Conservation (phyloP, 2,329 filamentous ascomycete genomes). For the Talaromyces albobiverticillius region DNA sequence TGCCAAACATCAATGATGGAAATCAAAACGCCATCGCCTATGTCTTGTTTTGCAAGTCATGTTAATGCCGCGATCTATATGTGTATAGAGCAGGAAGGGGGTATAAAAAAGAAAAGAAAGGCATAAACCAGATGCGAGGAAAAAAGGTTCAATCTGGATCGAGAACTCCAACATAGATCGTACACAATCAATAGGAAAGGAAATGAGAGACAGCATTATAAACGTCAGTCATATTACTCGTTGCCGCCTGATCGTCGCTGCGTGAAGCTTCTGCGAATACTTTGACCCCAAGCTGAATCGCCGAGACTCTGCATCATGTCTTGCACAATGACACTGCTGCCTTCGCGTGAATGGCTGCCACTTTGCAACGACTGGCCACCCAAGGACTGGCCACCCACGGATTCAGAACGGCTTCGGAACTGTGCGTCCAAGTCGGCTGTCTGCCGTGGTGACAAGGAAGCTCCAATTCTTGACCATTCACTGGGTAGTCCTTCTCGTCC, state of each 20-base stretch:
- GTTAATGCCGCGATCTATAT: conserved; percentile 9
- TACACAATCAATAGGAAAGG: neutral
- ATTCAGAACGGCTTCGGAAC: neutral
- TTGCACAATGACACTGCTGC: conserved; percentile 69
- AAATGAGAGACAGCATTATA: no score
- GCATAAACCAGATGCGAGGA: neutral
- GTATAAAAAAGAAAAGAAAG: neutral
- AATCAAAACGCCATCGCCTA: conserved; percentile 11
- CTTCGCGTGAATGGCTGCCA: conserved; percentile 55
- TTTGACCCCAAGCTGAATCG: conserved; percentile 89
- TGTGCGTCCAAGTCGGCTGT: neutral
- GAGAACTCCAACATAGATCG: neutral
- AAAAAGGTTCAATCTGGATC: neutral
- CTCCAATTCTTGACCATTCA: conserved; percentile 14
- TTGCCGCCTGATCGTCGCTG: conserved; percentile 45
- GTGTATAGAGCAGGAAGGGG: conserved; percentile 4
- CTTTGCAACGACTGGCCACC: conserved; percentile 19
- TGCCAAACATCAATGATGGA: neutral
- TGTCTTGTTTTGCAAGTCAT: conserved; percentile 5
- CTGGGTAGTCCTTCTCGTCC: conserved; percentile 1
- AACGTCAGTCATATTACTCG: no score
- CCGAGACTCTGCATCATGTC: conserved; percentile 83
- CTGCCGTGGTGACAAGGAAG: conserved; percentile 13
- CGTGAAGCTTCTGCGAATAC: conserved; percentile 84
- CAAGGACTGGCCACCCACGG: conserved; percentile 13